A percentile compares a stretch with the other conserved stretches of the same genome.
These are phyloP conservation scores for Beauveria asiatica DNA, from an alignment of 2,329 filamentous ascomycete genomes.

Conservation along the genomic window DNA sequence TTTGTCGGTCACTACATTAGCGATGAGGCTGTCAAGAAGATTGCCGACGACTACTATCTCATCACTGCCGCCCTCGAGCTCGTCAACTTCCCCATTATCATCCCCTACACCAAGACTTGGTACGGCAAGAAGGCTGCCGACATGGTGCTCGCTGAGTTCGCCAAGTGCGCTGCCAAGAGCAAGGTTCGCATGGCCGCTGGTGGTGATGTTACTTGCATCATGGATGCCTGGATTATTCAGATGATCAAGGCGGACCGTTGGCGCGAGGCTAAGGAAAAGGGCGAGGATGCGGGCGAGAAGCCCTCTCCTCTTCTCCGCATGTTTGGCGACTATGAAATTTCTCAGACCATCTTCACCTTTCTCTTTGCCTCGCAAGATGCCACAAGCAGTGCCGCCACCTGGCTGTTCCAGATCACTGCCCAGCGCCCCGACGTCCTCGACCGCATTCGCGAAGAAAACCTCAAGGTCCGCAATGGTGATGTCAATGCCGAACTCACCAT, in stretches of 20 bases:
- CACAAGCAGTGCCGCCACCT: constrained; percentile 85
- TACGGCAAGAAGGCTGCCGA: constrained; percentile 94
- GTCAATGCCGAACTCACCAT: constrained; percentile 62
- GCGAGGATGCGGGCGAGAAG: constrained; percentile 64
- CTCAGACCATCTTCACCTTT: constrained; percentile 91
- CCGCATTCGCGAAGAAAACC: constrained; percentile 85
- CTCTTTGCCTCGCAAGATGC: constrained; percentile 96
- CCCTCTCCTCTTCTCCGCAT: constrained; percentile 73
- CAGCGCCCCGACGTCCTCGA: constrained; percentile 89
- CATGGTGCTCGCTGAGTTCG: constrained; percentile 82
- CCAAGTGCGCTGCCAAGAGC: constrained; percentile 86
- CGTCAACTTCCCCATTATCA: constrained; percentile 95
- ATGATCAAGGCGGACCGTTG: constrained; percentile 82
- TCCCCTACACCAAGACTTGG: constrained; percentile 93
- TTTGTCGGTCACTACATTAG: constrained; percentile 95
- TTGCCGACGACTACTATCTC: constrained; percentile 92
- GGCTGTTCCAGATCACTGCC: constrained; percentile 90
- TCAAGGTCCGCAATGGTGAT: constrained; percentile 67
- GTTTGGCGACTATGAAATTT: constrained; percentile 85
- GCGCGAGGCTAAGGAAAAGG: constrained; percentile 67
- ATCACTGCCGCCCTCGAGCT: constrained; percentile 93
- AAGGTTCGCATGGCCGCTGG: constrained; percentile 87
- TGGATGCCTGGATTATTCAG: constrained; percentile 86
- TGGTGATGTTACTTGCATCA: constrained; percentile 80
- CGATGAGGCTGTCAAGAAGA: constrained; percentile 83